Percentiles rank a stretch among this genome's conserved stretches.
Conservation (phyloP, 148 eudicot genomes). For the Persicaria tinctoria region DNA sequence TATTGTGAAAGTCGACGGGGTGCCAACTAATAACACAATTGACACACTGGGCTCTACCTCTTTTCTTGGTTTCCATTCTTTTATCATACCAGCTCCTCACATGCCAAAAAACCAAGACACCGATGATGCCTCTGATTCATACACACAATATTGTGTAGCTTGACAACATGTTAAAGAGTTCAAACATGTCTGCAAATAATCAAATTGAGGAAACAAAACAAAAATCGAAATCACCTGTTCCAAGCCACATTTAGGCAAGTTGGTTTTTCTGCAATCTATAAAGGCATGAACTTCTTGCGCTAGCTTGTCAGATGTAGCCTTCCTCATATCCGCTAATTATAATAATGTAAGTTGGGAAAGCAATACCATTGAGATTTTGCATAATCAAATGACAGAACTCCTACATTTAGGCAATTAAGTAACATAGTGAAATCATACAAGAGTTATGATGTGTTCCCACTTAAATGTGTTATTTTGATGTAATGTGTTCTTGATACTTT, state of each 20-base stretch:
- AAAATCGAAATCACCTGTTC: slow-evolving; percentile 34
- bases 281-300: slow-evolving; percentile 34
- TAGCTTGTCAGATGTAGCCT: slow-evolving; percentile 22
- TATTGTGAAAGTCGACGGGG: no score
- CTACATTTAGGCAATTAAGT: not conserved
- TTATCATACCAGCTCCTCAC: no score
- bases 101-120: no score
- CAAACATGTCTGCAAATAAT: not conserved
- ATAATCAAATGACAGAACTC: not conserved
- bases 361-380: not conserved
- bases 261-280: slow-evolving; percentile 36
- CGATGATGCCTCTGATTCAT: no score
- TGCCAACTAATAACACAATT: no score
- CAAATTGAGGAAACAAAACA: not conserved
- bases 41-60: no score
- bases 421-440: not conserved
- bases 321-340: slow-evolving; percentile 13
- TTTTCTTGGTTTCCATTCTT: no score
- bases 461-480: no score
- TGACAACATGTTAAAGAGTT: not conserved
- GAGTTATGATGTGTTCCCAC: no score
- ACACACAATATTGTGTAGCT: no score
- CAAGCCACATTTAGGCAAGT: slow-evolving; percentile 34
- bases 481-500: no score
- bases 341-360: slow-evolving; percentile 13